Evolutionary conservation across 495 filamentous ascomycete genomes (phyloP).

Genomic region (Daldinia concentrica): DNA sequence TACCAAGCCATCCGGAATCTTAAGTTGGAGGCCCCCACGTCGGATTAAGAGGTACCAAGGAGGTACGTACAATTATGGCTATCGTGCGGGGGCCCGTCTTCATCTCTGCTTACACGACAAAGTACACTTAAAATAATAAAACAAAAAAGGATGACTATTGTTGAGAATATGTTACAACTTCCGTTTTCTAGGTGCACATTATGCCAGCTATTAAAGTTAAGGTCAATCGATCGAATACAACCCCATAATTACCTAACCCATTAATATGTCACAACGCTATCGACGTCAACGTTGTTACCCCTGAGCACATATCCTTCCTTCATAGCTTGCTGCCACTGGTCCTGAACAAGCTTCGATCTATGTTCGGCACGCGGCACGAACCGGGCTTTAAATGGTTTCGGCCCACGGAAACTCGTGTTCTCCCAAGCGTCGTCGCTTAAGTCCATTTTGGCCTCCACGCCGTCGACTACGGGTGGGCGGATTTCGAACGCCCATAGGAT

Average conservation of each 20-base stretch:
- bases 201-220: neutral
- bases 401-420: neutral
- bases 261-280: conserved; percentile 8
- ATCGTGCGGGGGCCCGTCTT: no score
- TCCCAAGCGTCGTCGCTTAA: conserved; percentile 33
- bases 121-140: no score
- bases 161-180: neutral
- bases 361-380: conserved; percentile 32
- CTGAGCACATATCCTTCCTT: conserved; percentile 36
- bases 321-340: conserved; percentile 39
- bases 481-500: conserved; percentile 60
- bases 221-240: neutral
- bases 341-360: conserved; percentile 30
- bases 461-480: conserved; percentile 15
- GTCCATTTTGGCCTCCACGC: conserved; percentile 34
- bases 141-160: no score
- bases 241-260: no score
- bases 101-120: no score
- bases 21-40: no score
- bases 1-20: no score
- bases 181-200: neutral
- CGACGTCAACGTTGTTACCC: conserved; percentile 15
- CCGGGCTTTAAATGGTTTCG: conserved; percentile 16
- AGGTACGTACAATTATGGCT: no score
- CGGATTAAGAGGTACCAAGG: no score